phyloP scores from a whole-genome alignment of 1,284 basidiomycete species.

The Leucoagaricus sp. region DNA sequence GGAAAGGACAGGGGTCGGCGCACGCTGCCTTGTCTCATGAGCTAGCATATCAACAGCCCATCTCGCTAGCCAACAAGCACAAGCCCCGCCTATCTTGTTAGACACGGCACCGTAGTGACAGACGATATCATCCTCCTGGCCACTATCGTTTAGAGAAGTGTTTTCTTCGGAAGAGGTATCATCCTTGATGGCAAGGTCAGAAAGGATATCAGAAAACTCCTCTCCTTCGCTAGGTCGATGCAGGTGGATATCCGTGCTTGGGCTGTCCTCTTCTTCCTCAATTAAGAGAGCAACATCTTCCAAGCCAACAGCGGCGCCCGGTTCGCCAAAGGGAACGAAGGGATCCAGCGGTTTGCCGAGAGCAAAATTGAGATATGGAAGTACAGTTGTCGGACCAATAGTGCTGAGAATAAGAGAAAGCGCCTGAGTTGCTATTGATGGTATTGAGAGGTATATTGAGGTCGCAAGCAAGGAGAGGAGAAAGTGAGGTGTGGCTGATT shows the following conservation, averaged over 20 bases:
- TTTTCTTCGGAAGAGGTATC: constrained; percentile 17
- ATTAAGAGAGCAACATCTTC: constrained; percentile 65
- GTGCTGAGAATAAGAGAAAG: constrained; percentile 73
- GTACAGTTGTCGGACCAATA: constrained; percentile 78
- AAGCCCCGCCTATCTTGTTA: constrained; percentile 90
- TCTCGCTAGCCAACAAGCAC: constrained; percentile 83
- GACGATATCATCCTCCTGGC: constrained; percentile 23
- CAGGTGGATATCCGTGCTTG: not conserved
- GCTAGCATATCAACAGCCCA: constrained; percentile 83
- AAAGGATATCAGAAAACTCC: constrained; percentile 12
- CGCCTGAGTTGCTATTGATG: constrained; percentile 74
- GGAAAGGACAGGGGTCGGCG: constrained; percentile 34
- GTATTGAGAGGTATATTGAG: constrained; percentile 84
- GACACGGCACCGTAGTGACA: constrained; percentile 79
- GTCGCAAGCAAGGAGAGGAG: constrained; percentile 87
- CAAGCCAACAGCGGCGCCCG: constrained; percentile 65
- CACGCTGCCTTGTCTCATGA: constrained; percentile 46
- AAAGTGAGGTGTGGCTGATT: constrained; percentile 80
- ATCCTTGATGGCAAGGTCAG: constrained; percentile 13
- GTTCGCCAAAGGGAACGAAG: constrained; percentile 46
- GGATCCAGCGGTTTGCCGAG: constrained; percentile 70
- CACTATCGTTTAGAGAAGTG: constrained; percentile 23
- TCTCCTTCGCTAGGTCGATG: not conserved
- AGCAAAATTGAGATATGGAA: constrained; percentile 83
- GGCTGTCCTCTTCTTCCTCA: constrained; percentile 27